phyloP scores from a whole-genome alignment of 768 basidiomycete genomes.

The Leccinum boreale region DNA sequence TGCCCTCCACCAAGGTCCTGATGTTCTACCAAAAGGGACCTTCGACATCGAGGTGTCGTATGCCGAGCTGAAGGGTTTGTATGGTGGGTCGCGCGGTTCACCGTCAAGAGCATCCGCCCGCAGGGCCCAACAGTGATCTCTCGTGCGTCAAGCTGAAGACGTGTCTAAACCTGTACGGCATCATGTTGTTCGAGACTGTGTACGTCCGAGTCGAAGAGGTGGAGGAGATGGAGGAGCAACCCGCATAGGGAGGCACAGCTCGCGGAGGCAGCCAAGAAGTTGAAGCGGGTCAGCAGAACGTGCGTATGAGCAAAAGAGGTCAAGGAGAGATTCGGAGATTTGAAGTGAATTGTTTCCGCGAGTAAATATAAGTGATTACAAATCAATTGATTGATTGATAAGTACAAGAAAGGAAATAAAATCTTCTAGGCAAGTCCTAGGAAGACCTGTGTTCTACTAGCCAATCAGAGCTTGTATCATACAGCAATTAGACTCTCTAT shows the following conservation, averaged over 20 bases:
- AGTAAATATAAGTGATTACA: neutral
- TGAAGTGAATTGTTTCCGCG: no score
- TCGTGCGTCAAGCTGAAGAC: slow-evolving; percentile 89
- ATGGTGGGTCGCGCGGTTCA: slow-evolving; percentile 77
- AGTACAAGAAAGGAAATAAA: neutral
- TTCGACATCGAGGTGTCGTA: slow-evolving; percentile 90
- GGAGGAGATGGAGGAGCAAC: slow-evolving; percentile 68
- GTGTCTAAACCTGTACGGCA: slow-evolving; percentile 79
- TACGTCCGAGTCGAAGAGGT: slow-evolving; percentile 69
- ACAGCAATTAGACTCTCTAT: no score
- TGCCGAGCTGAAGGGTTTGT: slow-evolving; percentile 66
- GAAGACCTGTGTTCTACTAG: neutral
- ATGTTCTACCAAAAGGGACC: slow-evolving; percentile 88
- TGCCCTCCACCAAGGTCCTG: slow-evolving; percentile 94
- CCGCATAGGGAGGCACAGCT: slow-evolving; percentile 56
- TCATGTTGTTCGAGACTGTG: slow-evolving; percentile 81
- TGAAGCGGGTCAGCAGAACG: slow-evolving; percentile 57
- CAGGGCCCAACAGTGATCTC: slow-evolving; percentile 65
- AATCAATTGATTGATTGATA: neutral
- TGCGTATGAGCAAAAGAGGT: no score
- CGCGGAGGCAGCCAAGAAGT: slow-evolving; percentile 54
- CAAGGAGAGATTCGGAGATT: no score
- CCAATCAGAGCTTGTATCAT: neutral
- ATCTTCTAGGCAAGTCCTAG: neutral
- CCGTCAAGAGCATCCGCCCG: slow-evolving; percentile 78